These are phyloP conservation scores for Mucor indicus DNA, from an alignment of 371 early-diverging fungal species.

Conservation along the genomic window DNA sequence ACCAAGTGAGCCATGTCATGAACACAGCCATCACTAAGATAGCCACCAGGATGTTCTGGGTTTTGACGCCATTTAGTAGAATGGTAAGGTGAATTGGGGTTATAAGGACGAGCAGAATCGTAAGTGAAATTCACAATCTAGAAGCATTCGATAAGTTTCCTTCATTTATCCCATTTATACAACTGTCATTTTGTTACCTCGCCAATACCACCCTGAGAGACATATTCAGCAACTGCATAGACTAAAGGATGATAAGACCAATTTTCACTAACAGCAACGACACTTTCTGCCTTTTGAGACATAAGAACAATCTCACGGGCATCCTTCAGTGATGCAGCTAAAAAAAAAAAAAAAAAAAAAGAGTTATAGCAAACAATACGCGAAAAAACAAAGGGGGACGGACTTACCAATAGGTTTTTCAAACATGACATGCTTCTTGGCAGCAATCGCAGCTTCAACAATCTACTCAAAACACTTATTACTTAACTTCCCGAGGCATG, in stretches of 20 bases:
- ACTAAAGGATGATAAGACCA: constrained; percentile 42
- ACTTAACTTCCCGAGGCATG: not conserved
- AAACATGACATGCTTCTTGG: constrained; percentile 44
- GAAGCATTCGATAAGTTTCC: not conserved
- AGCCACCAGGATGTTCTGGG: constrained; percentile 52
- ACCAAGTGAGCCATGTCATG: constrained; percentile 49
- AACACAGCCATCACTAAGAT: constrained; percentile 51
- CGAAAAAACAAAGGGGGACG: not conserved
- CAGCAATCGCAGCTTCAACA: constrained; percentile 39
- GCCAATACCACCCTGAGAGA: constrained; percentile 39
- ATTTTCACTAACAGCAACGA: constrained; percentile 48
- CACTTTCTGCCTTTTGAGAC: constrained; percentile 29
- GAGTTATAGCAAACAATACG: too few species aligned
- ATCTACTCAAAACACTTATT: constrained; percentile 17
- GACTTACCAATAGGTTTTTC: constrained; percentile 50
- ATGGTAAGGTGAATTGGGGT: constrained; percentile 40
- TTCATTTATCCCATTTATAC: not conserved
- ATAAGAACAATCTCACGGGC: constrained; percentile 40
- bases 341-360: too few species aligned
- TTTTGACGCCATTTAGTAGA: constrained; percentile 44
- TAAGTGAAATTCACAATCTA: constrained; percentile 47
- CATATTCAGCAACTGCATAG: constrained; percentile 33
- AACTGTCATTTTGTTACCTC: constrained; percentile 23
- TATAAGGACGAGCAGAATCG: constrained; percentile 42
- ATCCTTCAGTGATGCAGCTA: constrained; percentile 42